Evolutionary conservation across 208 protist genomes (phyloP).

Genomic region (Acanthamoeba royreba): DNA sequence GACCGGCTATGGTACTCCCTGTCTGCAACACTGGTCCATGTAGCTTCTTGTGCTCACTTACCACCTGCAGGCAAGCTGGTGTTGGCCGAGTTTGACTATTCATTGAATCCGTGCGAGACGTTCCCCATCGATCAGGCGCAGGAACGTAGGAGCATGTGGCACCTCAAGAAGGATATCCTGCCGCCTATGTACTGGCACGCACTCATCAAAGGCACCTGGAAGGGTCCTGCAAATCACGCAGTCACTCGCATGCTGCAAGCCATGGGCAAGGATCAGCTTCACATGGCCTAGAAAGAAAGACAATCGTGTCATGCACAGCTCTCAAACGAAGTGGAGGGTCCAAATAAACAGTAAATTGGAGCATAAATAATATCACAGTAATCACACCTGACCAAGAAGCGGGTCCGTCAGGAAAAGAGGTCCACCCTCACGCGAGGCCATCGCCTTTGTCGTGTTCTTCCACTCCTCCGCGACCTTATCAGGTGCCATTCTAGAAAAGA

Average conservation of each 20-base stretch:
- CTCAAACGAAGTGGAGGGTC: too few relatives aligned
- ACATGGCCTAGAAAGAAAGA: background rate
- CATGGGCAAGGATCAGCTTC: background rate
- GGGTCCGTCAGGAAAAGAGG: background rate
- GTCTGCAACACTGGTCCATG: background rate
- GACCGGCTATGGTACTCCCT: background rate
- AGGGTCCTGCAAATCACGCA: background rate
- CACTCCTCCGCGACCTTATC: background rate
- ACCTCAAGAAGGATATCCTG: constrained; percentile 66
- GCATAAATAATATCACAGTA: too few relatives aligned
- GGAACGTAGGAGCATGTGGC: constrained; percentile 33
- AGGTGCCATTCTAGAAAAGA: background rate
- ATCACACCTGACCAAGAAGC: background rate
- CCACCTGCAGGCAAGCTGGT: constrained; percentile 53
- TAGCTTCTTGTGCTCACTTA: background rate
- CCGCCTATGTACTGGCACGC: constrained; percentile 68
- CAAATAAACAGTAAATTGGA: too few relatives aligned
- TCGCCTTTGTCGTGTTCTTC: background rate
- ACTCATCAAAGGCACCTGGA: constrained; percentile 50
- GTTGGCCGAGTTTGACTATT: constrained; percentile 71
- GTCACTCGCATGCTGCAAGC: background rate
- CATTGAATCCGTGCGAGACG: constrained; percentile 36
- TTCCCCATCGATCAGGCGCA: background rate
- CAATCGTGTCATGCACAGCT: too few relatives aligned
- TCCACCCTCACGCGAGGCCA: background rate